Evolutionary conservation across 2,329 filamentous ascomycete species (phyloP).

Genomic region (Tolypocladium tundrense): DNA sequence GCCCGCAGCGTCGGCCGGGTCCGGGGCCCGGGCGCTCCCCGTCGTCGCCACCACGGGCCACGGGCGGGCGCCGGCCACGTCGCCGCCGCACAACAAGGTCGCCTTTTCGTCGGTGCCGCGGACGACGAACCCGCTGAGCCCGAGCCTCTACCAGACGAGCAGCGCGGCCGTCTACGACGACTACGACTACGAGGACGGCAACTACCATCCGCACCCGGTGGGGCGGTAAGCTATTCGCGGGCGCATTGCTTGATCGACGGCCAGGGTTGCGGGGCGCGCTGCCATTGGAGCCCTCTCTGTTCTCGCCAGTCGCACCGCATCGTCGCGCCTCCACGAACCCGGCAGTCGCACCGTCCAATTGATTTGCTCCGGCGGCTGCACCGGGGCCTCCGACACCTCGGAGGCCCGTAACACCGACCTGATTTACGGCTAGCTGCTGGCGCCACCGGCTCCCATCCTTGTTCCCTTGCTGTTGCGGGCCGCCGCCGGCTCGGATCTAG

Average conservation of each 20-base stretch:
- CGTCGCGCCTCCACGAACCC: neutral
- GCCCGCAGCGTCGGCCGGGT: too few relatives aligned
- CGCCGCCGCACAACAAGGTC: constrained; percentile 10
- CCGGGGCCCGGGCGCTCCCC: too few relatives aligned
- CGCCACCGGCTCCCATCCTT: neutral
- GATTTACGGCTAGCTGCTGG: neutral
- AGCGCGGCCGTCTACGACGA: constrained; percentile 9
- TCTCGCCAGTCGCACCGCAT: neutral
- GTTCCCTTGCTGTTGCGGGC: neutral
- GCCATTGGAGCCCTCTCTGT: neutral
- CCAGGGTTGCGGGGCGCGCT: neutral
- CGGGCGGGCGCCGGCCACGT: constrained; percentile 8
- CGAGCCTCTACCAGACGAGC: constrained; percentile 16
- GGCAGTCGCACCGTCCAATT: neutral
- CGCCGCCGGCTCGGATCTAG: neutral
- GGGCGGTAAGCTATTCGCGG: constrained; percentile 9
- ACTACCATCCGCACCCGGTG: constrained; percentile 25
- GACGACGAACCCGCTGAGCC: constrained; percentile 14
- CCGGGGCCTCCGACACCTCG: neutral
- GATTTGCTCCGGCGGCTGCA: too few relatives aligned
- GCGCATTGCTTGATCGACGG: neutral
- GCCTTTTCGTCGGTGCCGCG: constrained; percentile 19
- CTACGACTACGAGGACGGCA: constrained; percentile 22
- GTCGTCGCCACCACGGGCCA: too few relatives aligned
- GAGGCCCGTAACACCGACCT: neutral